Evolutionary conservation across 805 yeast species (phyloP), one percentile per base, ranked within the genome.

Genomic region (Saccharomycopsis fodiens): DNA sequence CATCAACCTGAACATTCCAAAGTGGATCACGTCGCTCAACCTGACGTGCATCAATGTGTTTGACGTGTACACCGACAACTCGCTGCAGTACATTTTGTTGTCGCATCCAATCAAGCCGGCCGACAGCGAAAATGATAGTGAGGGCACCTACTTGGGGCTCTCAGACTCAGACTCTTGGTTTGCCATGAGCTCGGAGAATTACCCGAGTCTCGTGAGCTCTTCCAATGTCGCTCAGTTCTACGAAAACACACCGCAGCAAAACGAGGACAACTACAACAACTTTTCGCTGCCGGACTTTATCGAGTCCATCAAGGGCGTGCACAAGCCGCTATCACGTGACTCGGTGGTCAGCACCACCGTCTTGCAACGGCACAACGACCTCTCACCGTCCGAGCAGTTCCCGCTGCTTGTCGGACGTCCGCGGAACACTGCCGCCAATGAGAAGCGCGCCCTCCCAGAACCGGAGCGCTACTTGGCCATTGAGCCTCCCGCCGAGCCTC

Each of bases 11-110:
- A 83, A 82, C 39, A 74, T 79, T 2, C 88, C 89, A 0, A 72
- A 76, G 45, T 89, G 97, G 97, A 76, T 83, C 2, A 73, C 83
- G 31, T 74, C 75, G 47, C 66, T 85, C 22, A 86, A 94, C 1
- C 73, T 81, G 7, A 74, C 84, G 25, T 80, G 85, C 0, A 82
- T 84, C 13, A 77, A 78, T 54, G 83, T 87, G 1, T 89, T 88
- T 64, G 97, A 91, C 59, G 75, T 88, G 1, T 79, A 48, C 30
- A 52, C 54, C 21, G 69, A 65, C 50, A 55, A 50, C 4, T 42
- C 38, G 19, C 52, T 55, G 3, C 59, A 65, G 31, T 78, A 67
- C 57, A 68, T 82, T 15, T 63, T 79, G 15, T 66, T 82, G 2
- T 88, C 89, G 0, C 94, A 84, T 58, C 91, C 91, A 0, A 64